Base-by-base conservation (phyloP, 2,329 filamentous ascomycete genomes). In the Didymellaceae sp. region DNA sequence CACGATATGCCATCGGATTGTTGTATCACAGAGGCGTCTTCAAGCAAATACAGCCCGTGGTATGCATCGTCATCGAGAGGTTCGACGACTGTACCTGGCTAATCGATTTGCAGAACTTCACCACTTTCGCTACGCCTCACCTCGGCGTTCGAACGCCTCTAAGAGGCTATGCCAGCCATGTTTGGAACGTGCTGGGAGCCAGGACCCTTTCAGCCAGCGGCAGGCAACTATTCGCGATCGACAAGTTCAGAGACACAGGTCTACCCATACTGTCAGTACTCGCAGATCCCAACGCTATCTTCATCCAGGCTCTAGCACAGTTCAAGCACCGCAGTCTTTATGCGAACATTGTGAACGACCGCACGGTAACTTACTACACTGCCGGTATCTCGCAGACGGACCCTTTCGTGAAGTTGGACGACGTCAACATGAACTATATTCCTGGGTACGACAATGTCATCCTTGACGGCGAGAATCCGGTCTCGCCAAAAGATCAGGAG, bases 271-370 rank as follows among this genome's bases (percentile, higher is more conserved):
- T 97, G 16, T 82, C 88, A 39, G 80, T 97, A 8, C 80, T 97
- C 22, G 89, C 92, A 5, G 92, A 96, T 58, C 86, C 88, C 0
- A 82, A 87, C 40, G 92, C 89, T 55, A 89, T 96, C 59, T 97
- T 97, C 75, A 88, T 96, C 63, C 83, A 84, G 24, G 92, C 86
- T 0, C 79, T 97, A 35, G 81, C 83, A 54, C 82, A 79, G 60
- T 97, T 97, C 76, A 84, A 86, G 69, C 81, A 89, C 45, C 87
- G 86, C 51, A 88, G 85, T 4, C 77, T 96, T 1, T 97, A 97
- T 71, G 82, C 88, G 32, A 97, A 97, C 68, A 86, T 96, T 37
- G 77, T 89, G 66, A 96, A 97, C 72, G 93, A 97, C 75, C 81
- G 86, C 45, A 90, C 84, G 34, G 90, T 90, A 4, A 84, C 87